Percentiles rank a stretch among this genome's conserved stretches.
Conservation (phyloP, 2,329 filamentous ascomycete species). For the Talaromyces piceae region DNA sequence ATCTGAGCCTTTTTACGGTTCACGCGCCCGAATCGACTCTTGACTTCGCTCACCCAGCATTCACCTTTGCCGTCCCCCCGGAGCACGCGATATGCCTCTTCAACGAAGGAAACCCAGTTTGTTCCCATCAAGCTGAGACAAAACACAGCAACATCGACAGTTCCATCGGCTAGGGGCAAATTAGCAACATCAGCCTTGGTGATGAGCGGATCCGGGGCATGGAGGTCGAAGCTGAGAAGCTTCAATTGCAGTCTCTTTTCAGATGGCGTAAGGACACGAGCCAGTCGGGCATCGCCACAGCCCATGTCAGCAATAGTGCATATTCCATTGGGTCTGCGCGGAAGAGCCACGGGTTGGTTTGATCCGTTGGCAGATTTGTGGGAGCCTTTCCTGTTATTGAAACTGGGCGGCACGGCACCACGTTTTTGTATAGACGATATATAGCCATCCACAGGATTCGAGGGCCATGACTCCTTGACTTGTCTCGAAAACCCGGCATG, state of each 20-base stretch:
- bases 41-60: constrained; percentile 96
- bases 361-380: constrained; percentile 19
- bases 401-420: constrained; percentile 44
- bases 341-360: constrained; percentile 45
- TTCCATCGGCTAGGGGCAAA: constrained; percentile 66
- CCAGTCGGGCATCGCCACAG: constrained; percentile 83
- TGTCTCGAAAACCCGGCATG: constrained; percentile 94
- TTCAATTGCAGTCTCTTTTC: constrained; percentile 62
- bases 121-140: constrained; percentile 98
- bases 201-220: constrained; percentile 66
- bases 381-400: constrained; percentile 31
- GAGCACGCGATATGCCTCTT: constrained; percentile 87
- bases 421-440: constrained; percentile 62
- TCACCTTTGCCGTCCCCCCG: constrained; percentile 78
- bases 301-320: constrained; percentile 86
- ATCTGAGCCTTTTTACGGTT: constrained; percentile 36
- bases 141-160: constrained; percentile 83
- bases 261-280: constrained; percentile 55
- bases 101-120: constrained; percentile 94
- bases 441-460: constrained; percentile 90
- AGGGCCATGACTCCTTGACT: constrained; percentile 83
- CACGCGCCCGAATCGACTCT: constrained; percentile 72
- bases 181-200: constrained; percentile 84
- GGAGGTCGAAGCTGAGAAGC: constrained; percentile 79
- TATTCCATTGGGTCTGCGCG: constrained; percentile 58